Conservation (phyloP, 805 yeast genomes). For the Komagataella pastoris region DNA sequence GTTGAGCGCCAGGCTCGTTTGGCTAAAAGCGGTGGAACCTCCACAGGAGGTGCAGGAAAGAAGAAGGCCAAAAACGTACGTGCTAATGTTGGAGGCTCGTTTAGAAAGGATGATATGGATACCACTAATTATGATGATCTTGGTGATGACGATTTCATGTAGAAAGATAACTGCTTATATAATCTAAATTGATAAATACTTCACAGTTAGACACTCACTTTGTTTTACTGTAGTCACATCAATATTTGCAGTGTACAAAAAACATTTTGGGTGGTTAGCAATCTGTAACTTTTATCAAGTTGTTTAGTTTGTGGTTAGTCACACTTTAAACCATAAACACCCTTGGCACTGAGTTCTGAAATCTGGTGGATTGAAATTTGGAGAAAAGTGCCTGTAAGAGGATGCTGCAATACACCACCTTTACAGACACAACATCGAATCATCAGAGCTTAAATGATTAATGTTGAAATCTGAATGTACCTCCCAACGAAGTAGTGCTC, state of each 20-base stretch:
- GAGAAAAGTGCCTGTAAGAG: too few species aligned
- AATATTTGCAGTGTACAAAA: not conserved
- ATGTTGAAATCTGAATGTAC: too few species aligned
- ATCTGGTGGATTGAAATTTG: too few species aligned
- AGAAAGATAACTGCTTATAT: slow-evolving; percentile 7
- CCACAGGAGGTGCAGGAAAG: slow-evolving; percentile 90
- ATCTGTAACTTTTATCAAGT: too few species aligned
- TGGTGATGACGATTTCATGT: slow-evolving; percentile 80
- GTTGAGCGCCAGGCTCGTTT: slow-evolving; percentile 83
- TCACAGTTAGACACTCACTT: not conserved
- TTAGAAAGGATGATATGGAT: slow-evolving; percentile 57
- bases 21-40: slow-evolving; percentile 71
- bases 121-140: slow-evolving; percentile 42
- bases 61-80: slow-evolving; percentile 77
- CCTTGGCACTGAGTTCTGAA: too few species aligned
- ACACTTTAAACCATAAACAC: too few species aligned
- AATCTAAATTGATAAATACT: not conserved
- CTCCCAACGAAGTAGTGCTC: too few species aligned
- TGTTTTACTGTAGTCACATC: not conserved
- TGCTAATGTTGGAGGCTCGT: slow-evolving; percentile 43
- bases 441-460: too few species aligned
- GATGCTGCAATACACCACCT: too few species aligned
- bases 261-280: not conserved
- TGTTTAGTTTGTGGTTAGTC: too few species aligned
- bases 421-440: too few species aligned